These are phyloP conservation scores for Carex kokanica DNA, from an alignment of 176 grass and related monocot genomes.

Conservation along the genomic window DNA sequence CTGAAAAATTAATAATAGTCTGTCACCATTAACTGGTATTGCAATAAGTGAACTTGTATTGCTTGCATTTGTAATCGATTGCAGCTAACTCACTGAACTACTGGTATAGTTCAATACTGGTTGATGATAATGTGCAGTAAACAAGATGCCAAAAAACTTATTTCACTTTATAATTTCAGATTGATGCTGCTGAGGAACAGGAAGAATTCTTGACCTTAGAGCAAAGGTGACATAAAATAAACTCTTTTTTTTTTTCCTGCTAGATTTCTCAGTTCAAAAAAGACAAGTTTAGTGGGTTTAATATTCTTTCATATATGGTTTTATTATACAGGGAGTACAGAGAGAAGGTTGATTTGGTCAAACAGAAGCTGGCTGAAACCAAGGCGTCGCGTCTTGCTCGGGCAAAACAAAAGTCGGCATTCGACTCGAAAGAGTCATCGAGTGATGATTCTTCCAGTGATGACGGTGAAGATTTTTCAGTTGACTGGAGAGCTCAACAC, in stretches of 20 bases:
- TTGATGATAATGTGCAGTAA: not conserved
- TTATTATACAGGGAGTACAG: constrained; percentile 38
- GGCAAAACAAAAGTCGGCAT: constrained; percentile 30
- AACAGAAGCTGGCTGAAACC: constrained; percentile 41
- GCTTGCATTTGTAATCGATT: not conserved
- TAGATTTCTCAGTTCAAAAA: not conserved
- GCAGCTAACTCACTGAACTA: not conserved
- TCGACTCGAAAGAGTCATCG: constrained; percentile 33
- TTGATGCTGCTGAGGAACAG: constrained; percentile 93
- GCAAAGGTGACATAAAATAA: constrained; percentile 51
- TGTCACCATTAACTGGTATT: not conserved
- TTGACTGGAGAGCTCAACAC: constrained; percentile 53
- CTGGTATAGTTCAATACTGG: not conserved
- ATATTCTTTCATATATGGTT: not conserved
- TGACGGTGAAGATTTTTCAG: constrained; percentile 36
- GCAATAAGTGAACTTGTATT: not conserved
- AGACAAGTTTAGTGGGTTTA: not conserved
- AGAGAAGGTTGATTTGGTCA: constrained; percentile 44
- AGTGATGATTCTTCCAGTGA: constrained; percentile 38
- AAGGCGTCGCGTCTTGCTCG: constrained; percentile 36
- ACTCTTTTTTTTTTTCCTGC: not conserved
- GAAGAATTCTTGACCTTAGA: constrained; percentile 74
- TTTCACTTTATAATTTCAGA: constrained; percentile 38
- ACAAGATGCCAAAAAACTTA: not conserved
- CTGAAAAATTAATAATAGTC: not conserved